Percentiles rank a stretch among this genome's conserved stretches.
Evolutionary conservation across 768 basidiomycete species (phyloP).

Genomic region (Plicaturopsis crispa): DNA sequence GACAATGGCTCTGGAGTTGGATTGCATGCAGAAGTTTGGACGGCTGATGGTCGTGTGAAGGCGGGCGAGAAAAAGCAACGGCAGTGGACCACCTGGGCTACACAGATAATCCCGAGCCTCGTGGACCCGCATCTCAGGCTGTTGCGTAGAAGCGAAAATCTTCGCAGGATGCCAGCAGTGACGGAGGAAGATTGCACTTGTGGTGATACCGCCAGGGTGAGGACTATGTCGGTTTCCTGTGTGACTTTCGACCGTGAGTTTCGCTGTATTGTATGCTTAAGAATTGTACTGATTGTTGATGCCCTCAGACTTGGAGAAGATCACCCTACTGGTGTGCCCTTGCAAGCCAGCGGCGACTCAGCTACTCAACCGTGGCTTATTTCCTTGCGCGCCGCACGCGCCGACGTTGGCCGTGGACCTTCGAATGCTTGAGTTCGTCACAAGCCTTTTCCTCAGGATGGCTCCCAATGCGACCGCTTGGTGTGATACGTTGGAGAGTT

Average conservation of each 20-base stretch:
- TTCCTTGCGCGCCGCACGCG: slow-evolving; percentile 20
- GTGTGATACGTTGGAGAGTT: slow-evolving; percentile 10
- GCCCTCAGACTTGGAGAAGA: slow-evolving; percentile 4
- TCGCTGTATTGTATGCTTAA: background rate
- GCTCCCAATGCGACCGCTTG: slow-evolving; percentile 10
- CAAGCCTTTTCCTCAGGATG: slow-evolving; percentile 6
- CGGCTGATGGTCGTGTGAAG: too few relatives aligned
- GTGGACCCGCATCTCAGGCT: background rate
- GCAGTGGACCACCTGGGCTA: background rate
- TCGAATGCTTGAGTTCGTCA: slow-evolving; percentile 20
- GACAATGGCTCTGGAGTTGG: too few relatives aligned
- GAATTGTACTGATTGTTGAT: background rate
- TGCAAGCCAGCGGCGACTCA: slow-evolving; percentile 13
- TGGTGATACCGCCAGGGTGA: background rate
- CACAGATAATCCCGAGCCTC: background rate
- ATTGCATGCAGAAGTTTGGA: too few relatives aligned
- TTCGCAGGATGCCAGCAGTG: too few relatives aligned
- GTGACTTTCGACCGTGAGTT: background rate
- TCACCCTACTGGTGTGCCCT: slow-evolving; percentile 6
- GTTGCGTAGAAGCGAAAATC: background rate
- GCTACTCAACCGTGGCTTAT: slow-evolving; percentile 16
- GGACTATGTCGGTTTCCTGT: background rate
- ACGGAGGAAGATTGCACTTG: too few relatives aligned
- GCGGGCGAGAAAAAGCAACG: background rate
- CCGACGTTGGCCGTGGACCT: slow-evolving; percentile 26